Percentiles rank a stretch among this genome's conserved stretches.
Conservation (phyloP, 2,329 filamentous ascomycete species). For the Nakataea oryzae region DNA sequence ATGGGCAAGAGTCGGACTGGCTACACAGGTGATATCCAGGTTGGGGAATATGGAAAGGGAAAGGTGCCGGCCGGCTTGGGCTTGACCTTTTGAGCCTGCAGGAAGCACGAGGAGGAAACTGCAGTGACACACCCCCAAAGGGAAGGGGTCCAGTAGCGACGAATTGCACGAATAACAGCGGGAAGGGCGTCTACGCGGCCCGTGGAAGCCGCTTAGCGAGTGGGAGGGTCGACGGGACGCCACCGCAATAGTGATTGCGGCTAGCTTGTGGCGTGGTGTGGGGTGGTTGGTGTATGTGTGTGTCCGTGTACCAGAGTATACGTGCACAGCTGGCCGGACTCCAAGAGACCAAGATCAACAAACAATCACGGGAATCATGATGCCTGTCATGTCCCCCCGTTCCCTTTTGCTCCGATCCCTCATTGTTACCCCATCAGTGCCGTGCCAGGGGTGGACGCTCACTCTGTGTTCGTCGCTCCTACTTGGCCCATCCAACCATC, state of each 20-base stretch:
- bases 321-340: background rate
- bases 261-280: background rate
- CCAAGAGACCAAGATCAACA: background rate
- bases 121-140: too few species aligned
- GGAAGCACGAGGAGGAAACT: background rate
- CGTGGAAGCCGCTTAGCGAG: too few species aligned
- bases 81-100: too few species aligned
- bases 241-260: too few species aligned
- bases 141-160: too few species aligned
- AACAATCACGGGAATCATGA: background rate
- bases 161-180: too few species aligned
- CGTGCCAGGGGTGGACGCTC: too few species aligned
- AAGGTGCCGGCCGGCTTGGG: too few species aligned
- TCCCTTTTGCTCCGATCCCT: background rate
- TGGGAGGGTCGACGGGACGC: too few species aligned
- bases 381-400: background rate
- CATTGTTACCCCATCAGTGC: background rate
- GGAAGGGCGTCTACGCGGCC: too few species aligned
- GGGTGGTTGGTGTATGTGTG: background rate
- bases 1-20: background rate
- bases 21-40: background rate
- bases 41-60: background rate
- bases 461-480: background rate
- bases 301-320: background rate
- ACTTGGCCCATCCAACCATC: too few species aligned